A percentile compares a stretch with the other conserved stretches of the same genome.
These are phyloP conservation scores for Rugonectria rugulosa DNA, from an alignment of 2,329 filamentous ascomycete genomes.

Conservation along the genomic window DNA sequence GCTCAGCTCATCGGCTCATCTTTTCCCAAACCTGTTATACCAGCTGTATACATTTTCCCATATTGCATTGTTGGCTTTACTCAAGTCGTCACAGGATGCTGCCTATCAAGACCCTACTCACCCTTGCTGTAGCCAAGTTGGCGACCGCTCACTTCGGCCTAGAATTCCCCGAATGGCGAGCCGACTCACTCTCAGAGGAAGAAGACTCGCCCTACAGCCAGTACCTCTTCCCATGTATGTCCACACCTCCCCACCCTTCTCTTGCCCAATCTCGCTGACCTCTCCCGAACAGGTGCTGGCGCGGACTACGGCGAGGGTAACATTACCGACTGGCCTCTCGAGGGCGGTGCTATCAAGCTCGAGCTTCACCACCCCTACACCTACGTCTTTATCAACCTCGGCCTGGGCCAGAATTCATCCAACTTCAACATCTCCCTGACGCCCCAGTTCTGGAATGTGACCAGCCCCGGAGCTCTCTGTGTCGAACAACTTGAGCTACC, in stretches of 20 bases:
- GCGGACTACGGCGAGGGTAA: constrained; percentile 54
- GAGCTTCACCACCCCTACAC: constrained; percentile 60
- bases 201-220: constrained; percentile 53
- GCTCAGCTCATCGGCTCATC: background rate
- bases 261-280: background rate
- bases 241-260: background rate
- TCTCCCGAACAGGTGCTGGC: constrained; percentile 51
- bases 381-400: constrained; percentile 63
- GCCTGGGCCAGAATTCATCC: constrained; percentile 57
- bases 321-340: constrained; percentile 62
- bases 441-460: constrained; percentile 64
- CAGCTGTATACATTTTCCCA: background rate
- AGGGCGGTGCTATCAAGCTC: constrained; percentile 56
- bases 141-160: constrained; percentile 58
- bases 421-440: constrained; percentile 76
- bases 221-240: constrained; percentile 60
- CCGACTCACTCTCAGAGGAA: constrained; percentile 52
- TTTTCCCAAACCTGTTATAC: background rate
- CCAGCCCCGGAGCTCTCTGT: constrained; percentile 71
- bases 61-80: background rate
- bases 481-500: constrained; percentile 66
- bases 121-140: constrained; percentile 46
- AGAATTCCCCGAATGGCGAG: constrained; percentile 57
- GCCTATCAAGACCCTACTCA: constrained; percentile 42
- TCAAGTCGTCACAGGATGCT: constrained; percentile 35